Evolutionary conservation across 2,329 filamentous ascomycete genomes (phyloP), one percentile per base, ranked within the genome.

Genomic region (Colletotrichum zoysiae): DNA sequence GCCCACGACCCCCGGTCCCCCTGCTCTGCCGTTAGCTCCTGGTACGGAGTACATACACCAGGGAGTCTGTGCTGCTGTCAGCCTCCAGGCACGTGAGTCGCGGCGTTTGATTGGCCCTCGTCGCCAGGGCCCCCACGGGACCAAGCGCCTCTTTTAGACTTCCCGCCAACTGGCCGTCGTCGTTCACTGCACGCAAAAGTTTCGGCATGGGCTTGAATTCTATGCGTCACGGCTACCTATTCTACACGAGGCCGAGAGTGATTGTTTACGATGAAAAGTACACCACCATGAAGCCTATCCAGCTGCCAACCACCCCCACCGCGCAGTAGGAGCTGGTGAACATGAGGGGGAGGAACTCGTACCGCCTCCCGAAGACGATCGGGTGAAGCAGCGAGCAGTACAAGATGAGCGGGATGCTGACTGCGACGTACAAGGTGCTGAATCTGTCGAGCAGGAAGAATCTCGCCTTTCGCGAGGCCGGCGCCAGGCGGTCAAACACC

Each of bases 291-390:
- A 97, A 98, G 12, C 96, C 95, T 51, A 98, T 78, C 95, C 95
- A 98, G 82, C 96, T 98, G 3, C 94, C 95, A 23, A 98, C 90
- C 0, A 98, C 95, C n/a, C 96, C 96, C 70, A 98, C 86, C 5
- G 96, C 96, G 44, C 93, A 94, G 81, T 98, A 99, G 16, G 93
- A 93, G 84, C 95, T 98, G 76, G 92, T 98, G 79, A 98, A 96
- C 95, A 99, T 98, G 76, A 98, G 84, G 35, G 96, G 96, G 66
- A 99, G 82, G 81, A 98, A 99, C 82, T 98, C 94, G 77, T 93
- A 94, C 74, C 86, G 89, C 77, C 90, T 88, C 0, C 95, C 95
- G 83, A 97, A 98, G 5, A 97, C 83, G n/a, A 95, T 81, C 59
- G 90, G 88, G 81, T 99, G 96, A 9, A 96, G 75, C 62, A 98